Base-by-base conservation (phyloP, 2,329 filamentous ascomycete species). In the Alternaria sp. region DNA sequence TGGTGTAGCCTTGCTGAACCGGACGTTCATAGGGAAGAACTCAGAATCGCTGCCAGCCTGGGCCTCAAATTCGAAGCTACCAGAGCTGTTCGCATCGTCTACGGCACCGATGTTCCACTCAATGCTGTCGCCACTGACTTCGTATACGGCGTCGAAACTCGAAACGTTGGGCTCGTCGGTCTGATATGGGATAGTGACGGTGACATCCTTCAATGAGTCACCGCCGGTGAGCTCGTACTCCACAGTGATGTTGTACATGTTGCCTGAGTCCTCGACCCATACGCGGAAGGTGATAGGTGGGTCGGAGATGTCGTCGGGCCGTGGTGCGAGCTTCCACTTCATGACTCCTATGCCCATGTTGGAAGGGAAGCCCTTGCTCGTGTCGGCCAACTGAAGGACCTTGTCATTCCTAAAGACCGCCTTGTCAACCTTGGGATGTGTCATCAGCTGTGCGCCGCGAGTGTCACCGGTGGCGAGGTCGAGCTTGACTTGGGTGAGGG, bases 1-100 rank as follows among this genome's bases (percentile, higher is more conserved):
- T 26, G 96, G 95, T 62, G 87, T 88, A 45, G 89, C 87, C 86
- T 97, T 97, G 67, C 88, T 90, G 82, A 99, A 99, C 58, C 90
- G 88, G 64, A 98, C 90, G 57, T 88, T 91, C 94, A 99, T 98
- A 1, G 96, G 96, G 89, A 99, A 99, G 84, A 98, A 98, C 73
- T 97, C 94, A 60, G 93, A 90, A 78, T 98, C 96, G 70, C 94
- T 92, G 59, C 89, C 88, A 11, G 92, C 92, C 79, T 92, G 89
- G 1, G 93, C 93, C 81, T 98, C 96, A 70, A 99, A 98, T 80
- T 99, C 96, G 75, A 99, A 98, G 50, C 92, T 91, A 17, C 96
- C 96, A 44, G 85, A 93, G 17, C 90, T 83, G 78, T 96, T 97
- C 61, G 90, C 90, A 54, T 93, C 90, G 74, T 94, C 91, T 44